Base-by-base conservation (phyloP, 2,329 filamentous ascomycete species). In the Cercospora janseana region DNA sequence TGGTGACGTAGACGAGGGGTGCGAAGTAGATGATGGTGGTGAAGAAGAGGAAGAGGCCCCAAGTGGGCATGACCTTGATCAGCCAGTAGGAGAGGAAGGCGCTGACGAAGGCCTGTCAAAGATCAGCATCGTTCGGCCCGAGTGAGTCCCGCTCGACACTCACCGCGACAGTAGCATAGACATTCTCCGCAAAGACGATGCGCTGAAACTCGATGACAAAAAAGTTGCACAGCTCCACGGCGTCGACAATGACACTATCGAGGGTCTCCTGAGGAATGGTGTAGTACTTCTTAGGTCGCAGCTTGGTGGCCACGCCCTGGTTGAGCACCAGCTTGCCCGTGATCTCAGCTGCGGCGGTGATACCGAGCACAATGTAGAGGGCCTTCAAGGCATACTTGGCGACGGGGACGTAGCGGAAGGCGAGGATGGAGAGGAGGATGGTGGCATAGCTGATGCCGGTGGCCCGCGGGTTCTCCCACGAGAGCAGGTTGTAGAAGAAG, bases 191-290 rank as follows among this genome's bases (percentile, higher is more conserved):
- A 60, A 84, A 85, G 52, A 85, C 66, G 56, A 85, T 75, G 51
- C 82, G 78, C 72, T 85, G 82, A 65, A 81, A 80, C 66, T 85
- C 82, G 56, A 85, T 83, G 59, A 85, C 75, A 69, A 84, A 81
- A 71, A 85, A 85, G 72, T 85, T 83, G 70, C 80, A 74, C 46
- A 85, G 72, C 69, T 85, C 80, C 66, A 82, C 79, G 10, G 82
- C 65, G 64, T 85, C 82, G 57, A 82, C 81, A 41, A 82, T 70
- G 16, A 80, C 69, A 51, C 75, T 78, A 66, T 85, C 81, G 27
- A 83, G 73, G 41, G 78, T 80, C 60, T 83, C 81, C 65, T 81
- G 80, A 27, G 80, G 79, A 51, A 85, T 78, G 41, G 78, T 82
- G 72, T 82, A 85, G 75, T 85, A 85, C 64, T 79, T 79, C 63